These are phyloP conservation scores for Castanea crenata DNA, from an alignment of 306 rosid genomes.

Conservation along the genomic window DNA sequence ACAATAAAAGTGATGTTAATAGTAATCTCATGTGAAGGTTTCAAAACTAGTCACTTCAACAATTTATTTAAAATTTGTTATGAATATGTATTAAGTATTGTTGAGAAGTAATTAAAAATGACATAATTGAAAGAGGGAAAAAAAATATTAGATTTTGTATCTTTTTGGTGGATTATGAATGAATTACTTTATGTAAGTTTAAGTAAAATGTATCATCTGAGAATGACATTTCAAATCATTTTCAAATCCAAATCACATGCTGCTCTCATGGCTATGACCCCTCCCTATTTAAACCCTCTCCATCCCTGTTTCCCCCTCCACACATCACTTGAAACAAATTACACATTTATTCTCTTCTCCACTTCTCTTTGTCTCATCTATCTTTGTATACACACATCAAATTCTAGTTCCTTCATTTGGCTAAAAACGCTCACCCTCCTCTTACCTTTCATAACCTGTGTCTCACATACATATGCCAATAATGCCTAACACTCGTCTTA, in stretches of 20 bases:
- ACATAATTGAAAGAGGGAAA: background rate
- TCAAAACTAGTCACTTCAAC: too few relatives aligned
- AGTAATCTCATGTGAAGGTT: too few relatives aligned
- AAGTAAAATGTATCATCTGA: constrained; percentile 5
- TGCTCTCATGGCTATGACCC: constrained; percentile 12
- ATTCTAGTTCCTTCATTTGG: background rate
- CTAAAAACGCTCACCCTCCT: background rate
- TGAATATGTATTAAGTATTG: too few relatives aligned
- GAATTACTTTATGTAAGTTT: background rate
- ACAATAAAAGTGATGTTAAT: too few relatives aligned
- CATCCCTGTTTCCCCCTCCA: constrained; percentile 37
- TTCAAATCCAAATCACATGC: constrained; percentile 57
- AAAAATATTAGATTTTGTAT: background rate
- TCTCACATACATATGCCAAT: background rate
- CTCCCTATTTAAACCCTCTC: constrained; percentile 52
- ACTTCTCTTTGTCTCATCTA: background rate
- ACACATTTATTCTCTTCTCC: background rate
- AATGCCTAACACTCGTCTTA: constrained; percentile 36
- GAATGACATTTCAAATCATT: constrained; percentile 20
- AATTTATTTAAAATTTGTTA: too few relatives aligned
- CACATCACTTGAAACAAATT: constrained; percentile 41
- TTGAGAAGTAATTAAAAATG: background rate
- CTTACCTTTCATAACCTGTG: background rate
- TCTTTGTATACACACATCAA: background rate
- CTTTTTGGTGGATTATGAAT: background rate